Evolutionary conservation across 2,329 filamentous ascomycete genomes (phyloP), one percentile per base, ranked within the genome.

Genomic region (Aspergillus uvarum): DNA sequence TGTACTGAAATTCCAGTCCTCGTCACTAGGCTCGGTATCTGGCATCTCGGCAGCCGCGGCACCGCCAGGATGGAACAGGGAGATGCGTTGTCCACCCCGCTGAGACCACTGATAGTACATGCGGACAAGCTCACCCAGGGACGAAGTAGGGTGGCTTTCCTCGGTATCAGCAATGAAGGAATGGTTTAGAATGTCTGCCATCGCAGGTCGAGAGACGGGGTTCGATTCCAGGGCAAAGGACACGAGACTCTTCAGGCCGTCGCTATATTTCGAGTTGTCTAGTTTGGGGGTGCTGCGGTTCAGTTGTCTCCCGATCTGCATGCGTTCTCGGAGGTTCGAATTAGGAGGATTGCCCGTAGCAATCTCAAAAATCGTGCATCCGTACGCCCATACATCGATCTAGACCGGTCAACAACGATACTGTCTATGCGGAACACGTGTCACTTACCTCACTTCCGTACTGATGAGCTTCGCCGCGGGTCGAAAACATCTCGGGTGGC

Each of bases 1-100:
- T 5, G 84, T 86, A 65, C 85, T 87, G 68, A 88, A 88, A 59
- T 86, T 87, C 86, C 86, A 88, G 62, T 86, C 84, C 47, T 85
- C 77, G 0, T 75, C 69, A 4, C 81, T 76, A 8, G 56, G 24
- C 26, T 78, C 75, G 12, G 69, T 66, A 38, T 77, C 79, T 29
- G 81, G 79, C 31, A 81, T 73, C 60, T 84, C 80, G 32, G 85
- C 85, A 12, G 81, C 82, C 16, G 80, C 81, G 16, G 85, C 85
- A 62, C 85, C 85, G 56, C 81, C 82, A 24, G 82, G 81, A 62
- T 85, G 82, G 71, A 87, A 88, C 0, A 89, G 74, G 5, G 86
- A 89, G 16, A 77, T 72, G 47, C 80, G 74, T 59, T 82, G 80
- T 5, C 80, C 80, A 57, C 80, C 80, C 54, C 77, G 68, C 57